Percentiles rank a stretch among this genome's conserved stretches.
Evolutionary conservation across 805 yeast genomes (phyloP).

Genomic region (Cyberlindnera galapagoensis): DNA sequence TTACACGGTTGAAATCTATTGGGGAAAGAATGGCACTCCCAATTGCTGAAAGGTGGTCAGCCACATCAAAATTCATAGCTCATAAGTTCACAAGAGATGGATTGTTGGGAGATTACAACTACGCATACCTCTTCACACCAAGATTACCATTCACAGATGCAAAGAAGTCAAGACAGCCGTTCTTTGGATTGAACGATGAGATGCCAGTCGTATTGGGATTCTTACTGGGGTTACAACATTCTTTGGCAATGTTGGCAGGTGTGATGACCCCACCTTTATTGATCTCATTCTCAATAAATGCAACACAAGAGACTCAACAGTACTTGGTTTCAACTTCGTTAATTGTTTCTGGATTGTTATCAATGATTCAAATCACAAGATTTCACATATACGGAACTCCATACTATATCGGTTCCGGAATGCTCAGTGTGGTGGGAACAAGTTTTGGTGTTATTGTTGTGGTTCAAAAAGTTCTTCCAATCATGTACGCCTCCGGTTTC

Average conservation of each 20-base stretch:
- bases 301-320: conserved; percentile 44
- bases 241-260: conserved; percentile 90
- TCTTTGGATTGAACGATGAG: conserved; percentile 71
- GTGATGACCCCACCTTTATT: conserved; percentile 78
- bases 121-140: conserved; percentile 74
- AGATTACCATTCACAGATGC: conserved; percentile 57
- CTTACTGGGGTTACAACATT: conserved; percentile 78
- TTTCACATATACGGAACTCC: conserved; percentile 71
- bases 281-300: conserved; percentile 58
- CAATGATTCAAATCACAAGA: conserved; percentile 73
- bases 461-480: conserved; percentile 67
- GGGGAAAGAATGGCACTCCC: no score
- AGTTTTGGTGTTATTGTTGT: conserved; percentile 84
- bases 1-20: no score
- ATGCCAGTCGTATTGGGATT: conserved; percentile 77
- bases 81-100: conserved; percentile 56
- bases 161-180: conserved; percentile 55
- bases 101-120: conserved; percentile 81
- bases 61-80: conserved; percentile 1
- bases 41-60: conserved; percentile 1
- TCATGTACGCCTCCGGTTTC: conserved; percentile 67
- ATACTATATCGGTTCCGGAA: conserved; percentile 83
- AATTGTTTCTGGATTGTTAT: conserved; percentile 65
- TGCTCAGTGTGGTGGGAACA: conserved; percentile 84
- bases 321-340: conserved; percentile 68